A percentile compares a stretch with the other conserved stretches of the same genome.
phyloP scores from a whole-genome alignment of 176 grass and related monocot genomes.

The Cocos nucifera region DNA sequence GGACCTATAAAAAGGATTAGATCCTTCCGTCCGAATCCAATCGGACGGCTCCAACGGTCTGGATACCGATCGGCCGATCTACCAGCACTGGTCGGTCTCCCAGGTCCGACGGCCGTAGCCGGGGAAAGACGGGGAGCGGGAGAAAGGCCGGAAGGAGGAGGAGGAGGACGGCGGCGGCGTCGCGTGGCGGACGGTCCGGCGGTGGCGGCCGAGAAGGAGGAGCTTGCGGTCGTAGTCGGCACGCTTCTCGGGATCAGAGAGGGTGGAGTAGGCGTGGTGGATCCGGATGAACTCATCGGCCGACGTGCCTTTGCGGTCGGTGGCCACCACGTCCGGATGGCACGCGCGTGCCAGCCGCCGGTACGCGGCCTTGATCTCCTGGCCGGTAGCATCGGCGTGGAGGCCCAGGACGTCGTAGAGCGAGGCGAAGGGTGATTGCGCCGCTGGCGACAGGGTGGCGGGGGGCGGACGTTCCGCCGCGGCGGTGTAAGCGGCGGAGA shows the following conservation, averaged over 20 bases:
- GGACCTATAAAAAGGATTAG: background rate
- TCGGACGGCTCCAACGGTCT: background rate
- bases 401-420: conserved; percentile 59
- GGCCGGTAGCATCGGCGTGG: conserved; percentile 26
- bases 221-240: conserved; percentile 47
- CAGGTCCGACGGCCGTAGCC: conserved; percentile 37
- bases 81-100: conserved; percentile 79
- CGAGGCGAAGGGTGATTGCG: conserved; percentile 1
- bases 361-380: conserved; percentile 59
- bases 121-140: conserved; percentile 33
- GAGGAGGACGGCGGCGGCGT: conserved; percentile 1
- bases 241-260: conserved; percentile 49
- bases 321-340: conserved; percentile 38
- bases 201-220: conserved; percentile 1
- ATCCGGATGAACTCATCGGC: conserved; percentile 59
- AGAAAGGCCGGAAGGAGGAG: conserved; percentile 4
- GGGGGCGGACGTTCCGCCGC: background rate
- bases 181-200: background rate
- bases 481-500: background rate
- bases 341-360: conserved; percentile 41
- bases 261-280: conserved; percentile 53
- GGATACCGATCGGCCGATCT: background rate
- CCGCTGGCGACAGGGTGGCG: background rate
- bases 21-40: background rate
- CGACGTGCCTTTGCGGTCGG: conserved; percentile 14